Base-by-base conservation (phyloP, 768 basidiomycete genomes). In the Rossbeevera mucosa region DNA sequence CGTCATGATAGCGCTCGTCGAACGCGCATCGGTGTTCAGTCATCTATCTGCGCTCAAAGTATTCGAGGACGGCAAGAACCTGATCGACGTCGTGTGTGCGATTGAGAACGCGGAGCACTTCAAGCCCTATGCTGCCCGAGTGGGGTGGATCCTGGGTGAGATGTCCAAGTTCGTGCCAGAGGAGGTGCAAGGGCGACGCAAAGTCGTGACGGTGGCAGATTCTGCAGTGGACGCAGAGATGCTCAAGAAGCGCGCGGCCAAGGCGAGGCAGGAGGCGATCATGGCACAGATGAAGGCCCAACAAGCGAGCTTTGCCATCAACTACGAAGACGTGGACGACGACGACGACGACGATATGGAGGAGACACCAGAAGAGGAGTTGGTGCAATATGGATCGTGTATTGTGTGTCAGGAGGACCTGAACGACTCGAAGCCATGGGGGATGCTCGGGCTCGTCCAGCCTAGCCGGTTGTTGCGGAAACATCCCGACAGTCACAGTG, bases 381-480 rank as follows among this genome's bases (percentile, higher is more conserved):
- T 36, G 20, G 65, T 78, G 2, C 85, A 86, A 12, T 86, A 84
- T 54, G 95, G 95, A 2, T 88, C 86, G n/a, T 99, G 96, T 65
- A 98, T 99, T 56, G 94, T 98, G 9, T 99, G 96, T 60, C 96
- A 98, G 65, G 96, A 98, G 64, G 91, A 94, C 54, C 80, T 97
- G 47, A 88, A 82, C 58, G 64, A 78, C 2, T 71, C 77, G 14
- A 78, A 80, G 54, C 74, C 89, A 0, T 98, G 96, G 67, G 96
- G 96, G 5, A 81, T 82, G 26, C 80, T 99, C 16, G 91, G 89
- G 1, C 73, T 94, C 43, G 65, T 99, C 7, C 95, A 97, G 62
- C 88, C 94, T 0, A 94, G 94, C 66, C 79, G 88, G 43, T 72
- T 94, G 41, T 75, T 97, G 16, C 81, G 95, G 43, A 81, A 81